Conservation (phyloP, 257 asterid genomes). For the Solanum sejunctum region DNA sequence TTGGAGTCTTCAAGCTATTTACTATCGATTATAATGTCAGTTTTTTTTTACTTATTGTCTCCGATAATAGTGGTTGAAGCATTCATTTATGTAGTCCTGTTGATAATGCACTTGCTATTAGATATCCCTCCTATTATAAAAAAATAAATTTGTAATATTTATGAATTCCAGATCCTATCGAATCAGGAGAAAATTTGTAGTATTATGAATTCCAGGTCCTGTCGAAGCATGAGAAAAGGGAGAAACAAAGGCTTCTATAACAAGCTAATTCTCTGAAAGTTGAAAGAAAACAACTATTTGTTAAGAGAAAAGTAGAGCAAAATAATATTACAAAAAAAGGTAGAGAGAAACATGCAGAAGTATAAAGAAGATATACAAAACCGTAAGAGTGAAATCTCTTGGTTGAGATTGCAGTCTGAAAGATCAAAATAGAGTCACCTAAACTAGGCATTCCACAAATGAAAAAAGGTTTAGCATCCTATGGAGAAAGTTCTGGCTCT, state of each 20-base stretch:
- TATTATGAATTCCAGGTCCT: constrained; percentile 17
- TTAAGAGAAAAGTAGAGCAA: background rate
- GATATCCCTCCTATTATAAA: too few relatives aligned
- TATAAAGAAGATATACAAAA: constrained; percentile 18
- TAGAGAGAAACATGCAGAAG: constrained; percentile 21
- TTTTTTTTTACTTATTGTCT: background rate
- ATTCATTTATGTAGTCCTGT: too few relatives aligned
- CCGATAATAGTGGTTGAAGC: too few relatives aligned
- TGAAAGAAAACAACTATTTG: constrained; percentile 22
- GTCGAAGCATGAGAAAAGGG: constrained; percentile 47
- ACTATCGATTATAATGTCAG: too few relatives aligned
- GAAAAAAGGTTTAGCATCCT: too few relatives aligned
- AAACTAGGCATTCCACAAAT: too few relatives aligned
- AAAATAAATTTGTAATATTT: too few relatives aligned
- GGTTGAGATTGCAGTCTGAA: constrained; percentile 31
- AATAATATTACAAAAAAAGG: constrained; percentile 26
- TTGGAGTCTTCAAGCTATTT: background rate
- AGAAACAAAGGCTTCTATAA: constrained; percentile 11
- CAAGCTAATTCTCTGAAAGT: constrained; percentile 15
- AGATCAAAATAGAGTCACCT: constrained; percentile 33
- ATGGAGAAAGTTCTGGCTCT: too few relatives aligned
- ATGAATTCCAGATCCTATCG: constrained; percentile 21
- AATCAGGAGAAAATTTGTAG: constrained; percentile 29
- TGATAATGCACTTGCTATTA: too few relatives aligned
- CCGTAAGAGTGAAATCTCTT: constrained; percentile 30